Conservation (phyloP, 2,329 filamentous ascomycete genomes). For the Huntiella omanensis region DNA sequence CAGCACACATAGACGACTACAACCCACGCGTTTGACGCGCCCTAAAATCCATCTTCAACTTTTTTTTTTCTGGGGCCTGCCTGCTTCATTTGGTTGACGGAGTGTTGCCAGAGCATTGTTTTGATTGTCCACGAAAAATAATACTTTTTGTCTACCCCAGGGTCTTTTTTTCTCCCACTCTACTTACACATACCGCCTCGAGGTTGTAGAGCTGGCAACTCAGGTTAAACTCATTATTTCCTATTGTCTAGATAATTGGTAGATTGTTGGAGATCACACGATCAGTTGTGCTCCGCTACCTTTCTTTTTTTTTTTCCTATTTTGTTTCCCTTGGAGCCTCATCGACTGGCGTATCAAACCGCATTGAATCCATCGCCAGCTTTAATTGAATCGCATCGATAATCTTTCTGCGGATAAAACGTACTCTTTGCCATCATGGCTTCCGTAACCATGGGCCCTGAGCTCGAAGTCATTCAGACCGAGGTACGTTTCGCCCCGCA, state of each 20-base stretch:
- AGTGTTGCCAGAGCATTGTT: not conserved
- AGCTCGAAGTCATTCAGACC: slow-evolving; percentile 62
- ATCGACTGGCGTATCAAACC: too few species aligned
- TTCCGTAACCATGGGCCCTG: slow-evolving; percentile 30
- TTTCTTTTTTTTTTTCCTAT: too few species aligned
- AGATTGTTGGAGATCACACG: too few species aligned
- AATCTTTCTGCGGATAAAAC: too few species aligned
- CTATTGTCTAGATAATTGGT: too few species aligned
- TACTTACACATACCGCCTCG: not conserved
- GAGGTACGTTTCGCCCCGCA: slow-evolving; percentile 38
- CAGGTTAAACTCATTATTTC: too few species aligned
- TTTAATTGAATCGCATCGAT: too few species aligned
- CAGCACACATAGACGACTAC: too few species aligned
- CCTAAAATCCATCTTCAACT: slow-evolving; percentile 6
- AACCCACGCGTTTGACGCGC: slow-evolving; percentile 11
- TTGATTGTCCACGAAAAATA: not conserved
- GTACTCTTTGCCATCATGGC: slow-evolving; percentile 6
- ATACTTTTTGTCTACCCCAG: not conserved
- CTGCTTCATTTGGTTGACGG: not conserved
- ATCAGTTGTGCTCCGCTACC: too few species aligned
- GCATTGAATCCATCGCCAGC: too few species aligned
- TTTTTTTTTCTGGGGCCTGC: slow-evolving; percentile 4
- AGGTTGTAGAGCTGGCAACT: too few species aligned
- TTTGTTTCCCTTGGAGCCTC: too few species aligned
- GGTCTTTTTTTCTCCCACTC: not conserved